Conservation (phyloP, 2,329 filamentous ascomycete species). For the Aspergillus glaucus region DNA sequence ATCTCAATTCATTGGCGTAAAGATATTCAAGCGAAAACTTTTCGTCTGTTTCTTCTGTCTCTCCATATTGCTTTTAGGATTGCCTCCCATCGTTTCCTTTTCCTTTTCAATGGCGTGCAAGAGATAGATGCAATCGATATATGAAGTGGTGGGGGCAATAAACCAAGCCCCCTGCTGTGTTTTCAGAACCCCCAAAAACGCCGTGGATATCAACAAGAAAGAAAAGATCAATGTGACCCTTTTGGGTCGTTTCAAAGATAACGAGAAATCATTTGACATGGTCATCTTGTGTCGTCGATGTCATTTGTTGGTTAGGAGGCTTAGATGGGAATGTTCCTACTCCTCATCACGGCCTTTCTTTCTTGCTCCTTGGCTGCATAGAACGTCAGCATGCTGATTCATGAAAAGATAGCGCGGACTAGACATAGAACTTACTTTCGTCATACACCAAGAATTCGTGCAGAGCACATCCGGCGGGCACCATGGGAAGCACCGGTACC, state of each 20-base stretch:
- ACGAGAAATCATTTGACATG: conserved; percentile 14
- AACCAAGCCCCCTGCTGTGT: conserved; percentile 13
- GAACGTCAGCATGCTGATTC: conserved; percentile 19
- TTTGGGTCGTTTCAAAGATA: conserved; percentile 1
- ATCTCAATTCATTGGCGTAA: background rate
- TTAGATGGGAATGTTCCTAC: conserved; percentile 44
- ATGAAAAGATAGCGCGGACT: background rate
- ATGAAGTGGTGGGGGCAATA: background rate
- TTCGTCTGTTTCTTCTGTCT: background rate
- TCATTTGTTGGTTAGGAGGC: conserved; percentile 4
- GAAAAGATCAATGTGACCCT: conserved; percentile 21
- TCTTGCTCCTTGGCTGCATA: conserved; percentile 59
- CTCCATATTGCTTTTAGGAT: background rate
- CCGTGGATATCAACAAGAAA: conserved; percentile 38
- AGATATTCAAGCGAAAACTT: background rate
- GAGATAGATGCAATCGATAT: background rate
- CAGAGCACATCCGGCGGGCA: conserved; percentile 76
- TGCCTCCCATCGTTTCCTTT: background rate
- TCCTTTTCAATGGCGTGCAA: background rate
- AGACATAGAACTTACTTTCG: conserved; percentile 50
- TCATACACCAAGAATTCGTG: conserved; percentile 93
- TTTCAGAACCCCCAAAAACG: conserved; percentile 34
- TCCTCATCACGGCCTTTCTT: conserved; percentile 60
- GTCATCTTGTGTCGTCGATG: conserved; percentile 12
- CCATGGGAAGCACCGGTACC: conserved; percentile 90